A percentile compares a stretch with the other conserved stretches of the same genome.
phyloP scores from a whole-genome alignment of 208 protist genomes.

The Phytomonas francai region DNA sequence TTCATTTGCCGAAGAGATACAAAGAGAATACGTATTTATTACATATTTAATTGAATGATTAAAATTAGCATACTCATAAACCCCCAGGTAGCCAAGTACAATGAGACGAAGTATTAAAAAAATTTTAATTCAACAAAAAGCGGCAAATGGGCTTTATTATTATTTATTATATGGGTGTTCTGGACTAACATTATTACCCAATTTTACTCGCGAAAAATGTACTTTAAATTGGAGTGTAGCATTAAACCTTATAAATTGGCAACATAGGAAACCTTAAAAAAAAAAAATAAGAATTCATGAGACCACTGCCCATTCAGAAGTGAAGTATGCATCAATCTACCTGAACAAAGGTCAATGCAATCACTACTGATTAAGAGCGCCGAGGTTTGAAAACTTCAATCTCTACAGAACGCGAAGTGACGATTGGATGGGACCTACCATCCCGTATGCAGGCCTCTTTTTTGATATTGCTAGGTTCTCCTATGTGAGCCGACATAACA shows the following conservation, averaged over 20 bases:
- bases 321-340: background rate
- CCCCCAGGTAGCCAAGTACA: background rate
- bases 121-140: background rate
- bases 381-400: constrained; percentile 24
- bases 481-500: constrained; percentile 62
- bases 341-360: background rate
- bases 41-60: background rate
- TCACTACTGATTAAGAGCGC: background rate
- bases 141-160: background rate
- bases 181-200: background rate
- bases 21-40: background rate
- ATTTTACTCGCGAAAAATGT: background rate
- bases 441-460: constrained; percentile 74
- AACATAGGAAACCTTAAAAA: background rate
- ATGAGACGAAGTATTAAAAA: background rate
- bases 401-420: constrained; percentile 52
- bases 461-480: constrained; percentile 21
- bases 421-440: constrained; percentile 50
- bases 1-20: background rate
- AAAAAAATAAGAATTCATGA: background rate
- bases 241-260: background rate
- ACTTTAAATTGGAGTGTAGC: background rate
- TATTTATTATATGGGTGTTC: background rate
- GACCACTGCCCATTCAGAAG: constrained; percentile 8
- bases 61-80: background rate